Evolutionary conservation across 2,329 filamentous ascomycete genomes (phyloP).

Genomic region (Colletotrichum filicis): DNA sequence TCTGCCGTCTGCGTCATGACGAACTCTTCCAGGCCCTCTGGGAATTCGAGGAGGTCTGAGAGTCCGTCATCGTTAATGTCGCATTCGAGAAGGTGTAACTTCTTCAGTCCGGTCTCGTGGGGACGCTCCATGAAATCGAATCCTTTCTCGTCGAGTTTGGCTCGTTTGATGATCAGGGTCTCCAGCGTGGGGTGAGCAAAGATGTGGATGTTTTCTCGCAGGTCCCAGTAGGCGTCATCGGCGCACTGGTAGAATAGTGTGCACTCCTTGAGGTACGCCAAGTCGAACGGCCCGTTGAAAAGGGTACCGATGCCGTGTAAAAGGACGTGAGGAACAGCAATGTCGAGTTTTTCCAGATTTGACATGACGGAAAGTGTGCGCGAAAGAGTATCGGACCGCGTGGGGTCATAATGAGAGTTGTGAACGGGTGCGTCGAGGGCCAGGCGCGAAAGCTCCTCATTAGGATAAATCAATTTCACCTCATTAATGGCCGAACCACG

Average conservation of each 20-base stretch:
- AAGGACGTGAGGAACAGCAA: slow-evolving; percentile 56
- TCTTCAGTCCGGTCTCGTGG: slow-evolving; percentile 55
- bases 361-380: slow-evolving; percentile 61
- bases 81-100: slow-evolving; percentile 59
- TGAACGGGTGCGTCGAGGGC: slow-evolving; percentile 50
- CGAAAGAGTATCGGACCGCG: slow-evolving; percentile 55
- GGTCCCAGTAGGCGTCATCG: slow-evolving; percentile 59
- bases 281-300: slow-evolving; percentile 62
- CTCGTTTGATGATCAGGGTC: slow-evolving; percentile 54
- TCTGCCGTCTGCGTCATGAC: slow-evolving; percentile 57
- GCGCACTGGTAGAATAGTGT: slow-evolving; percentile 58
- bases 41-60: slow-evolving; percentile 52
- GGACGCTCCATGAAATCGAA: slow-evolving; percentile 61
- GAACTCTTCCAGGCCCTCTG: slow-evolving; percentile 56
- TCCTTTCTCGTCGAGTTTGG: slow-evolving; percentile 57
- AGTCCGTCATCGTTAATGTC: slow-evolving; percentile 58
- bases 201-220: slow-evolving; percentile 63
- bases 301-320: slow-evolving; percentile 59
- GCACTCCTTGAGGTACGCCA: slow-evolving; percentile 59
- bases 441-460: slow-evolving; percentile 54
- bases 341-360: slow-evolving; percentile 58
- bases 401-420: slow-evolving; percentile 43
- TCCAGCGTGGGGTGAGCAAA: slow-evolving; percentile 62
- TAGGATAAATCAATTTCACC: slow-evolving; percentile 57
- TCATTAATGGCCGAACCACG: slow-evolving; percentile 59